Conservation (phyloP, 2,329 filamentous ascomycete genomes). For the Emergomyces orientalis region DNA sequence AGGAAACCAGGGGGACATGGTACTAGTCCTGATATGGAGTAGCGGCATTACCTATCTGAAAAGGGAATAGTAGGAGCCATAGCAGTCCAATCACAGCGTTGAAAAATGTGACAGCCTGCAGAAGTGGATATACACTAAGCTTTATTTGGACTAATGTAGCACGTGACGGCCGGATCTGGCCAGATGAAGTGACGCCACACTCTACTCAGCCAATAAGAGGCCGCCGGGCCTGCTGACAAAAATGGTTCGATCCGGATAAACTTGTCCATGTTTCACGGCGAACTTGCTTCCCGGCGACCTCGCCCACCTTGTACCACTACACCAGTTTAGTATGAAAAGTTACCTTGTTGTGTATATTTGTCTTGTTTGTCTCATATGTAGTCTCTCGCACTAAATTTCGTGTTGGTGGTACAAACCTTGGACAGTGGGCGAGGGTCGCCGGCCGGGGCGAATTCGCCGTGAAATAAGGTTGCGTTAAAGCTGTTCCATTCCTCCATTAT, state of each 20-base stretch:
- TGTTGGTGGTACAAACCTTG: no score
- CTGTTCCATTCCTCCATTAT: neutral
- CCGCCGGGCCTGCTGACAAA: neutral
- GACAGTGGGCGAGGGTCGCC: no score
- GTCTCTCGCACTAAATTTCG: no score
- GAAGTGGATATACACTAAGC: neutral
- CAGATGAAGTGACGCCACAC: neutral
- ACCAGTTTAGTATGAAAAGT: no score
- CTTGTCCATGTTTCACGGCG: no score
- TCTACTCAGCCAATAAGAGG: neutral
- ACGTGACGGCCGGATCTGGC: neutral
- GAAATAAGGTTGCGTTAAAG: no score
- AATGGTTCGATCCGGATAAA: neutral
- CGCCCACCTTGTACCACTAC: no score
- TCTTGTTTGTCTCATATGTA: no score
- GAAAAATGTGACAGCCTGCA: neutral
- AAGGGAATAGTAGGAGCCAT: neutral
- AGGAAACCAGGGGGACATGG: constrained; percentile 11
- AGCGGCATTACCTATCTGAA: neutral
- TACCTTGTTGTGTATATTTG: no score
- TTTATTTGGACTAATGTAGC: neutral
- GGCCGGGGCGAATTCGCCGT: no score
- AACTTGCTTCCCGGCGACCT: no score
- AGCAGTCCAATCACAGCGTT: neutral
- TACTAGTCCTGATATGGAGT: neutral